Conservation (phyloP, 177 flowering plant genomes). For the Vitis hybrid region DNA sequence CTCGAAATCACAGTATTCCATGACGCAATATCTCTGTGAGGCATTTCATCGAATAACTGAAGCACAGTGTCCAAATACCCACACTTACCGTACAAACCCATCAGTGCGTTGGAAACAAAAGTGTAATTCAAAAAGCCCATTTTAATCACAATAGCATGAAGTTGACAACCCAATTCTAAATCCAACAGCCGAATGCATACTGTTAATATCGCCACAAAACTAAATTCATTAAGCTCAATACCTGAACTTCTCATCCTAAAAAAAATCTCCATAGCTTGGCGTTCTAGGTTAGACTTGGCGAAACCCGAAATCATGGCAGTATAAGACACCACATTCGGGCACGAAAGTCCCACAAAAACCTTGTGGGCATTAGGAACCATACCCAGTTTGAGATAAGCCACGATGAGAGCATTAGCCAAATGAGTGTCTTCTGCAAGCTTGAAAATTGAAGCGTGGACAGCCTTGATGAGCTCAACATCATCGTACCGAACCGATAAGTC, state of each 20-base stretch:
- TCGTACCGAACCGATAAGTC: constrained; percentile 38
- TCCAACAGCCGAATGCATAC: constrained; percentile 54
- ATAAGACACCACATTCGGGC: constrained; percentile 64
- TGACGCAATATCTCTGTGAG: constrained; percentile 57
- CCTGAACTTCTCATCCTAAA: constrained; percentile 55
- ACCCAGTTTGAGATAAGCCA: constrained; percentile 54
- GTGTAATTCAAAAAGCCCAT: constrained; percentile 30
- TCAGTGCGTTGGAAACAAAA: constrained; percentile 66
- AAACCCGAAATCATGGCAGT: constrained; percentile 56
- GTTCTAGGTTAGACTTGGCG: constrained; percentile 49
- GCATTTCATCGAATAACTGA: constrained; percentile 70
- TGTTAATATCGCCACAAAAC: constrained; percentile 70
- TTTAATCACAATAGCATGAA: constrained; percentile 58
- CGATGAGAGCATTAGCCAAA: constrained; percentile 43
- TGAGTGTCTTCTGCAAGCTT: constrained; percentile 38
- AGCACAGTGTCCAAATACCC: constrained; percentile 37
- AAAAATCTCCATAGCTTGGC: constrained; percentile 55
- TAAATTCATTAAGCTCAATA: constrained; percentile 73
- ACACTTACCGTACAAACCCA: constrained; percentile 61
- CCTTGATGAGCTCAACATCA: constrained; percentile 42
- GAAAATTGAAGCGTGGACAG: constrained; percentile 49
- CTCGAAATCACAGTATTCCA: constrained; percentile 80
- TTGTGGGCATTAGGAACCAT: constrained; percentile 32
- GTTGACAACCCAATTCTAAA: constrained; percentile 55
- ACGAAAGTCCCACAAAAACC: constrained; percentile 34